Evolutionary conservation across 179 eudicot genomes (phyloP).

Genomic region (Silene noctiflora): DNA sequence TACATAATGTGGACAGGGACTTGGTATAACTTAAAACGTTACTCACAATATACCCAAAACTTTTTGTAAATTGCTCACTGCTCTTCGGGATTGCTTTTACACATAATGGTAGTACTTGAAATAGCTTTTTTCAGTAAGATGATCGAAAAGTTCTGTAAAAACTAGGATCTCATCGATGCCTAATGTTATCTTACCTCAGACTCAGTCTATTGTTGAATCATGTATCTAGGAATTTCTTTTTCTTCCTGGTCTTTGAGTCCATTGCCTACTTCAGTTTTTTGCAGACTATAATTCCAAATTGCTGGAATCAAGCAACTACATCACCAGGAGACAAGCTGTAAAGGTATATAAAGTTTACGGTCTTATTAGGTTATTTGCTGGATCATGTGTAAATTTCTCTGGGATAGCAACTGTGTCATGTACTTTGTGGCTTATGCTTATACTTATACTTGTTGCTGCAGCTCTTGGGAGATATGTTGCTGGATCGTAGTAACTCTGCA

Average conservation of each 20-base stretch:
- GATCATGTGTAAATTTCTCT: background rate
- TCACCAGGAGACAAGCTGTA: slow-evolving; percentile 89
- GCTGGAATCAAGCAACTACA: slow-evolving; percentile 88
- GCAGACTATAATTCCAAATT: slow-evolving; percentile 85
- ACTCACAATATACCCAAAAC: background rate
- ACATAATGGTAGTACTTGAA: background rate
- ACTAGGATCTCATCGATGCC: background rate
- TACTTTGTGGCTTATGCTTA: background rate
- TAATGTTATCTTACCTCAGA: background rate
- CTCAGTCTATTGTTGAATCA: background rate
- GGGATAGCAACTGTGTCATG: background rate
- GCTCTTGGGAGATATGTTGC: slow-evolving; percentile 88
- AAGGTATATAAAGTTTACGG: slow-evolving; percentile 45
- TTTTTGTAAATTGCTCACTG: background rate
- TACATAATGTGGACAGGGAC: no score
- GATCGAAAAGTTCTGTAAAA: background rate
- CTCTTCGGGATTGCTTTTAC: background rate
- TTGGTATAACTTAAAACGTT: no score
- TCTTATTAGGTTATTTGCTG: background rate
- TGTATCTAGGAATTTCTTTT: background rate
- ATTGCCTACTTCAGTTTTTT: slow-evolving; percentile 60
- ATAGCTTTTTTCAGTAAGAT: background rate
- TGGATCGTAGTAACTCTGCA: slow-evolving; percentile 90
- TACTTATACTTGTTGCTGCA: slow-evolving; percentile 22
- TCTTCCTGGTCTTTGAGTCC: slow-evolving; percentile 10